These are phyloP conservation scores for Cucurbita ficifolia DNA, from an alignment of 306 rosid genomes.

Conservation along the genomic window DNA sequence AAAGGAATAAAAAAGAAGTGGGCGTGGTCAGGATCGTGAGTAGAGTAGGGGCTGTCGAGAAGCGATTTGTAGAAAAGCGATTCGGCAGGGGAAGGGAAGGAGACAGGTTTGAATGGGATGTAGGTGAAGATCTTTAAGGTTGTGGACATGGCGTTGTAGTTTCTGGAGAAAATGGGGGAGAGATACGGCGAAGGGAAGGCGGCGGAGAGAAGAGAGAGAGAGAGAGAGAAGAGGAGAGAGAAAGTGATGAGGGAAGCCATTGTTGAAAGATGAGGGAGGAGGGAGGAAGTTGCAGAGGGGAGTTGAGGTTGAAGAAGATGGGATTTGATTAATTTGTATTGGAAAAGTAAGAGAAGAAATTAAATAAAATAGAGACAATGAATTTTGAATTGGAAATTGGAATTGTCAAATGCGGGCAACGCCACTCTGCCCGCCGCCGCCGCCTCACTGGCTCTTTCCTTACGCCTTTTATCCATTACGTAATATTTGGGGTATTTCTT, in stretches of 20 bases:
- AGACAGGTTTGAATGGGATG: background rate
- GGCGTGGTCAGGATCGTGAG: background rate
- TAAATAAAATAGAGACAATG: no score
- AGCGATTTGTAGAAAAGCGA: background rate
- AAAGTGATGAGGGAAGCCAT: background rate
- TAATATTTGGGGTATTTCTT: background rate
- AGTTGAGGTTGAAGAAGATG: background rate
- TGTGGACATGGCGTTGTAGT: background rate
- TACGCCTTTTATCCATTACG: no score
- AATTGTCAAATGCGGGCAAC: background rate
- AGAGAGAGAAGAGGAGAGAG: background rate
- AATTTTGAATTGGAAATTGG: background rate
- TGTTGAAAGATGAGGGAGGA: background rate
- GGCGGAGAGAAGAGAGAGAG: background rate
- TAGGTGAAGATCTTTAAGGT: background rate
- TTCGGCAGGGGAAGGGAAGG: background rate
- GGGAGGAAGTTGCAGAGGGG: background rate
- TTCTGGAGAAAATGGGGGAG: background rate
- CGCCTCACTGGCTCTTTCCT: no score
- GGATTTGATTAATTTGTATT: no score
- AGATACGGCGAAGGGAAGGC: background rate
- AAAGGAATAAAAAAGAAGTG: background rate
- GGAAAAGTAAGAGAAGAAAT: background rate
- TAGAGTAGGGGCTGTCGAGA: background rate
- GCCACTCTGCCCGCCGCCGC: background rate